Evolutionary conservation across 768 basidiomycete genomes (phyloP), one percentile per base, ranked within the genome.

Genomic region (Boletus tylopilopsis): DNA sequence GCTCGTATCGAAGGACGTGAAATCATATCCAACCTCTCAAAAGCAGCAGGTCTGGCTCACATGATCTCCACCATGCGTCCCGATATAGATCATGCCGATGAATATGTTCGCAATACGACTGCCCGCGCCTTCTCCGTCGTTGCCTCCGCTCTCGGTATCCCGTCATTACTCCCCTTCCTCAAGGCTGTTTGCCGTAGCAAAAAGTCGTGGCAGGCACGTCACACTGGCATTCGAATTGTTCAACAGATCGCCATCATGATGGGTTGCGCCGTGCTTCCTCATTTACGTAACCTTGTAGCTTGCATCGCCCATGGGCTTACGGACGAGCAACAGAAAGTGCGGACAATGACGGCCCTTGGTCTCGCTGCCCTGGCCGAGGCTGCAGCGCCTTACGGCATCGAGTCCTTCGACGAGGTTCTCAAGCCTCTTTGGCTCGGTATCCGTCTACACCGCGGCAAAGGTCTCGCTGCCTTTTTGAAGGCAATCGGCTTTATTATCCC

Each of bases 51-150:
- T 71, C 85, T 99, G 22, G 95, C 96, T 3, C 96, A 99, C 72
- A 98, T 99, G 96, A 99, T 99, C 61, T 99, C 96, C 30, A 99
- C 95, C 18, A 98, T 99, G 95, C 88, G 95, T 59, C 95, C 96
- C 4, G 95, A 99, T 76, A 98, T 98, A 54, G 95, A 99, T 69
- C 95, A 98, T 60, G 94, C 96, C 37, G 95, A 99, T 64, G 96
- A 99, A 70, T 98, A 99, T 57, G 95, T 98, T 4, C 90, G 95
- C 51, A 99, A 99, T 69, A 99, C 96, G 37, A 99, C 96, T 15
- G 95, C 96, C 30, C 89, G 96, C 60, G 96, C 96, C 4, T 94
- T 98, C 78, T 96, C 94, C 23, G 96, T 99, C 49, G 96, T 98
- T 49, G 96, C 96, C 11, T 98, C 95, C 2, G 96, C 96, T 1